Percentiles rank a stretch among this genome's conserved stretches.
Evolutionary conservation across 179 eudicot genomes (phyloP).

Genomic region (Drosera spatulata): DNA sequence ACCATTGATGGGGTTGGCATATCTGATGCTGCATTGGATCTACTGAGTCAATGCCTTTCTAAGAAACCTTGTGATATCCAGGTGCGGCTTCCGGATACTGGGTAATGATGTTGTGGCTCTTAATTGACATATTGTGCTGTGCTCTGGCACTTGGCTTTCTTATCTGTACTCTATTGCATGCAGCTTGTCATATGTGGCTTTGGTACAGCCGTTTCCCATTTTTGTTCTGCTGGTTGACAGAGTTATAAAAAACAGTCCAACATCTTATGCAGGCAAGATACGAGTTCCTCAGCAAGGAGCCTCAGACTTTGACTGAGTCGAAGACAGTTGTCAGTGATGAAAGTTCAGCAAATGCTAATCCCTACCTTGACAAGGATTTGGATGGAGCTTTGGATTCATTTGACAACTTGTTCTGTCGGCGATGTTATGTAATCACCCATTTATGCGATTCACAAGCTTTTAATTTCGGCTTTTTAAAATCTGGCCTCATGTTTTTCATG

Average conservation of each 20-base stretch:
- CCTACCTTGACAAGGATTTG: constrained; percentile 79
- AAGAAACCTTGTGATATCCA: constrained; percentile 70
- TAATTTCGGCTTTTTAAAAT: constrained; percentile 3
- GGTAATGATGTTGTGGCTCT: neutral
- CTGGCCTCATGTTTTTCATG: constrained; percentile 11
- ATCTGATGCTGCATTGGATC: constrained; percentile 62
- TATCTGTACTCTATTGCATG: constrained; percentile 2
- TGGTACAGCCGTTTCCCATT: constrained; percentile 85
- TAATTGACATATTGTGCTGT: constrained; percentile 5
- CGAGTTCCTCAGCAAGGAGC: constrained; percentile 52
- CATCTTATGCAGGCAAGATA: constrained; percentile 99
- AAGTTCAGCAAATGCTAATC: constrained; percentile 27
- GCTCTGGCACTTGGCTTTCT: constrained; percentile 10
- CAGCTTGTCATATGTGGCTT: constrained; percentile 47
- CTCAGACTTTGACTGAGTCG: constrained; percentile 24
- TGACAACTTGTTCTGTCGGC: constrained; percentile 92
- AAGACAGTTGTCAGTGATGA: constrained; percentile 28
- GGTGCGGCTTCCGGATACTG: constrained; percentile 28
- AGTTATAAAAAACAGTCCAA: constrained; percentile 78
- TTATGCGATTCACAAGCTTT: constrained; percentile 2
- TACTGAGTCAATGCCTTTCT: constrained; percentile 63
- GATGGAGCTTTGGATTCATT: constrained; percentile 96
- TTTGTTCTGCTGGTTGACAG: constrained; percentile 70
- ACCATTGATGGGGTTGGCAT: constrained; percentile 62
- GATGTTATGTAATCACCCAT: constrained; percentile 66